These are phyloP conservation scores for Trichoderma pleuroti DNA, from an alignment of 2,329 filamentous ascomycete genomes.

Conservation along the genomic window DNA sequence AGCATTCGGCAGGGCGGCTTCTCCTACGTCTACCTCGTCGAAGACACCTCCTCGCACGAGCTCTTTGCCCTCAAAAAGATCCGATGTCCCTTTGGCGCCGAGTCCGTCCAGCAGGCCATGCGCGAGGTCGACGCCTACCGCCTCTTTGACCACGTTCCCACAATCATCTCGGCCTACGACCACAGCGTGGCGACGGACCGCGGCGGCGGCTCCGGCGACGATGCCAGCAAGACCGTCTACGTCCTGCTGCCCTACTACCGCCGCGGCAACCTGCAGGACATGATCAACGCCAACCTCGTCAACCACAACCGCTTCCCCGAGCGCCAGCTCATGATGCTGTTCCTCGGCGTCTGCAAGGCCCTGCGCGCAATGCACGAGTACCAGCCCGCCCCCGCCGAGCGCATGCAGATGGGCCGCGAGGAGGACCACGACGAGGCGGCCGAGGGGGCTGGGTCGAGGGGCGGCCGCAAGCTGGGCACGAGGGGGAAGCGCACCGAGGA, in stretches of 20 bases:
- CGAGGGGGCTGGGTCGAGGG: slow-evolving; percentile 21
- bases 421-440: slow-evolving; percentile 39
- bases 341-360: slow-evolving; percentile 86
- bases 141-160: slow-evolving; percentile 75
- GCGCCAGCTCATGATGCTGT: slow-evolving; percentile 79
- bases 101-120: slow-evolving; percentile 90
- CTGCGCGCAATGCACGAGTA: slow-evolving; percentile 91
- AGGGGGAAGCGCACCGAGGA: slow-evolving; percentile 51
- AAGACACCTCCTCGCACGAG: slow-evolving; percentile 79
- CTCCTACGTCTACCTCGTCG: slow-evolving; percentile 97
- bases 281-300: slow-evolving; percentile 97
- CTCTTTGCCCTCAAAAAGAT: slow-evolving; percentile 98
- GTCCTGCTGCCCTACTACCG: slow-evolving; percentile 94
- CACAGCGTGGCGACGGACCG: slow-evolving; percentile 76
- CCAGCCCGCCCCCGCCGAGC: slow-evolving; percentile 45
- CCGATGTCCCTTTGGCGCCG: slow-evolving; percentile 93
- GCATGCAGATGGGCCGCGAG: slow-evolving; percentile 51
- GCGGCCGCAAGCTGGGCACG: slow-evolving; percentile 30
- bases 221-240: slow-evolving; percentile 84
- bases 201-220: slow-evolving; percentile 56
- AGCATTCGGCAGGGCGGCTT: slow-evolving; percentile 74
- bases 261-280: slow-evolving; percentile 91
- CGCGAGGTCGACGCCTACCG: slow-evolving; percentile 97
- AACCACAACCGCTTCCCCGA: slow-evolving; percentile 92
- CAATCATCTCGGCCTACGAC: slow-evolving; percentile 84